A percentile compares a stretch with the other conserved stretches of the same genome.
These are phyloP conservation scores for Claviceps purpurea DNA, from an alignment of 2,329 filamentous ascomycete genomes.

Conservation along the genomic window DNA sequence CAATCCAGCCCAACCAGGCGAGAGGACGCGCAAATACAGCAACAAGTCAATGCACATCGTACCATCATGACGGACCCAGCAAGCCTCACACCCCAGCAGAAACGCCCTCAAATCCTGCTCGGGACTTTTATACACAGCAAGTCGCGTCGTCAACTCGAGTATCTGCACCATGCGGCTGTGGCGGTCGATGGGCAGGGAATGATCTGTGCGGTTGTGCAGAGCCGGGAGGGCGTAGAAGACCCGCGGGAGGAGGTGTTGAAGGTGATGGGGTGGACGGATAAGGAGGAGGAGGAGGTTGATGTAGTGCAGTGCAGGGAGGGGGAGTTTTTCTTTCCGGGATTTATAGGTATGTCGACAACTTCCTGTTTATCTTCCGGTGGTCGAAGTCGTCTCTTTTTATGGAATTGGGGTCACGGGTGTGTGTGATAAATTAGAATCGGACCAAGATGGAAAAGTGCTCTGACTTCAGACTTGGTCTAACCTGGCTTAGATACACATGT, in stretches of 20 bases:
- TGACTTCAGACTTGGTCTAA: background rate
- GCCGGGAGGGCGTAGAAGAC: constrained; percentile 18
- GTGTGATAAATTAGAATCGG: no score
- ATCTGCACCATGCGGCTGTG: constrained; percentile 35
- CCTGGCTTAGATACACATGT: constrained; percentile 67
- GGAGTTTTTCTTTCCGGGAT: constrained; percentile 74
- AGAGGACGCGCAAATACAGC: background rate
- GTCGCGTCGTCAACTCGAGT: constrained; percentile 33
- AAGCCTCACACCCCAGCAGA: constrained; percentile 6
- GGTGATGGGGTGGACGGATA: constrained; percentile 30
- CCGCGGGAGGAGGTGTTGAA: constrained; percentile 21
- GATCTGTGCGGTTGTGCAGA: constrained; percentile 34
- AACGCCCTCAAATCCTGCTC: constrained; percentile 33
- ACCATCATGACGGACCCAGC: constrained; percentile 2
- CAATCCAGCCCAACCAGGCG: background rate
- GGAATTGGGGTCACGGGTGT: no score
- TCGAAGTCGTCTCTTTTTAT: no score
- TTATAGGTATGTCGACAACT: constrained; percentile 45
- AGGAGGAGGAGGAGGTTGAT: constrained; percentile 23
- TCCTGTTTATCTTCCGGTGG: no score
- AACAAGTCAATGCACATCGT: background rate
- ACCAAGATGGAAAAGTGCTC: no score
- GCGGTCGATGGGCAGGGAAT: constrained; percentile 35
- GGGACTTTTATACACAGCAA: constrained; percentile 44
- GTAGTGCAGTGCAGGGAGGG: constrained; percentile 27